Base-by-base conservation (phyloP, 768 basidiomycete species). In the Glaciozyma martinii region DNA sequence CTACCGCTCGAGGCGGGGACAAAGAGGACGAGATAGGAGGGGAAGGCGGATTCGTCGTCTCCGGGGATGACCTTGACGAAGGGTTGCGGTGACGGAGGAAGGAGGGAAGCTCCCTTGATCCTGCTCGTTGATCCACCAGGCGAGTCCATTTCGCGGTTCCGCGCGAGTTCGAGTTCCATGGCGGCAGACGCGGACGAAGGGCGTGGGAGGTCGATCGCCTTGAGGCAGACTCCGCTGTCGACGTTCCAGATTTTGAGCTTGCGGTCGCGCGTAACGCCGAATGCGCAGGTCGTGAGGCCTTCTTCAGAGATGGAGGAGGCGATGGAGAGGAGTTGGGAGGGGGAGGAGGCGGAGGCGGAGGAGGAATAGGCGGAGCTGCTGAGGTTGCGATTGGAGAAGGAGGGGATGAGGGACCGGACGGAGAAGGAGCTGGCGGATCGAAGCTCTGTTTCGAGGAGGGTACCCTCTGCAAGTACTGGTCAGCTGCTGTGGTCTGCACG, bases 231-330 rank as follows among this genome's bases (percentile, higher is more conserved):
- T 23, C 71, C 71, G 4, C 67, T 57, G 16, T 67, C 58, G 29
- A 75, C 61, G 68, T 87, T 86, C 92, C 92, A 97, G 50, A 88
- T 79, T 46, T 90, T 82, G 49, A 98, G 79, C 42, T 85, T 86
- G 61, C 87, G 82, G 78, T 95, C 90, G 61, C 90, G 81, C 13
- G 92, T 91, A 49, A 98, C 81, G 2, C 90, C 86, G 83, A 89
- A 94, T 27, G 86, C 78, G 71, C 88, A 81, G 43, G 80, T 82
- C 62, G 87, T 80, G 0, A 5, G 9, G 73, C 88, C 87, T 19
- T 86, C 86, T 23, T 87, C 87, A 77, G 85, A 86, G 49, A 86
- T 83, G 75, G 85, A 82, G 52, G 84, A 84, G 9, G 88, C 82
- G 47, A 89, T 79, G 52, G 87, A 84, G 55, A 91, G 79, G 56